phyloP scores from a whole-genome alignment of 345 rosid species.

The Anacardium occidentale region DNA sequence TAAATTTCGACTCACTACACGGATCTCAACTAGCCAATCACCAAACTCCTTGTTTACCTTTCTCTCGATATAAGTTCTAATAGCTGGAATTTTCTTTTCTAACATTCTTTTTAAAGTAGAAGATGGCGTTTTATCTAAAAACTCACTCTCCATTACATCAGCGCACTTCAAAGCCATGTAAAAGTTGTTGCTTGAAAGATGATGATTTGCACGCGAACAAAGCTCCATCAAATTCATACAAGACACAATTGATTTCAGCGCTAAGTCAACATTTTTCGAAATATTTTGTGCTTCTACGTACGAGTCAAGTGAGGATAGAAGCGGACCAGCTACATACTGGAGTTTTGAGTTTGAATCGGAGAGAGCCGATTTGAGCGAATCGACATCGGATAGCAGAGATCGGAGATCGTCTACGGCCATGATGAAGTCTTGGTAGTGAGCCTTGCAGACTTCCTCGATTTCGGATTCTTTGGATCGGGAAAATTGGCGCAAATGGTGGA shows the following conservation, averaged over 20 bases:
- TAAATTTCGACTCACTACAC: constrained; percentile 81
- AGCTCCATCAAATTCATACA: constrained; percentile 74
- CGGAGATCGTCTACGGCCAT: constrained; percentile 97
- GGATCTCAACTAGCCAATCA: constrained; percentile 97
- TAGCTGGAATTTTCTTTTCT: constrained; percentile 78
- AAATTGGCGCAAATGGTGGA: constrained; percentile 83
- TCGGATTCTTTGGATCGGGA: constrained; percentile 88
- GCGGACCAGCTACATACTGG: constrained; percentile 81
- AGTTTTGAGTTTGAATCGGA: constrained; percentile 84
- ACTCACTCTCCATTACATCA: constrained; percentile 68
- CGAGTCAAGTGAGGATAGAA: constrained; percentile 69
- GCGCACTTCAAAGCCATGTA: constrained; percentile 90
- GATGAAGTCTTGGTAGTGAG: constrained; percentile 97
- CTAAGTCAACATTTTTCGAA: constrained; percentile 69
- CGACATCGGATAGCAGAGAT: constrained; percentile 95
- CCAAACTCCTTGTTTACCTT: constrained; percentile 86
- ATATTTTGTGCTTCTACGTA: constrained; percentile 70
- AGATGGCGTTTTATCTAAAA: constrained; percentile 63
- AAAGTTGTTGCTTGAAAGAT: constrained; percentile 62
- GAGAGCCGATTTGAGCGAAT: constrained; percentile 83
- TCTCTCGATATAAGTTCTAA: constrained; percentile 74
- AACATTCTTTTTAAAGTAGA: constrained; percentile 78
- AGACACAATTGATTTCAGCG: constrained; percentile 49
- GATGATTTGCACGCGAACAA: constrained; percentile 69
- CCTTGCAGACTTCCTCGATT: constrained; percentile 96